A percentile compares a stretch with the other conserved stretches of the same genome.
These are phyloP conservation scores for Cercospora janseana DNA, from an alignment of 2,329 filamentous ascomycete genomes.

Conservation along the genomic window DNA sequence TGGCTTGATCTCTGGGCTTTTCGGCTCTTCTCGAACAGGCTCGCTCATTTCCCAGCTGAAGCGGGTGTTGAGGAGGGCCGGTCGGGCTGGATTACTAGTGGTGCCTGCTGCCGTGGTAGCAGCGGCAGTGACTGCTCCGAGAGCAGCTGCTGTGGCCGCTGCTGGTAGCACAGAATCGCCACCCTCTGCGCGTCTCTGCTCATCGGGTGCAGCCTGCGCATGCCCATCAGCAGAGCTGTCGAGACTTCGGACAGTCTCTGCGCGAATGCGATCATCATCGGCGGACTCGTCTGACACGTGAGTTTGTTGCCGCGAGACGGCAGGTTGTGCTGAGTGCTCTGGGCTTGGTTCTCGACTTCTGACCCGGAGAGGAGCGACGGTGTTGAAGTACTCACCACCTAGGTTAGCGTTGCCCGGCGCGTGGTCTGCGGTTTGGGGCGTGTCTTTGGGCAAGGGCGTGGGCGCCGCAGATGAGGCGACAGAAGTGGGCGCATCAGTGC, in stretches of 20 bases:
- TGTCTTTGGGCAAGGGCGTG: slow-evolving; percentile 46
- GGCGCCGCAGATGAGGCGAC: slow-evolving; percentile 38
- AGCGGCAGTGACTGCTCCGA: slow-evolving; percentile 9
- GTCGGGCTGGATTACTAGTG: slow-evolving; percentile 7
- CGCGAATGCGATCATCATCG: slow-evolving; percentile 64
- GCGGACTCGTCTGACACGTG: slow-evolving; percentile 25
- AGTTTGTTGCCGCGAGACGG: slow-evolving; percentile 7
- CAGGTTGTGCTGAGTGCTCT: slow-evolving; percentile 21
- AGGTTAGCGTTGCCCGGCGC: slow-evolving; percentile 17
- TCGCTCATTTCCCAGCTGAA: slow-evolving; percentile 41
- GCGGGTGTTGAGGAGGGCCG: slow-evolving; percentile 34
- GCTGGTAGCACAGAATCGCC: slow-evolving; percentile 33
- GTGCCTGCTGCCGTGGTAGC: slow-evolving; percentile 6
- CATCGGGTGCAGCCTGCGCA: slow-evolving; percentile 34
- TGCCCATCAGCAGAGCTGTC: slow-evolving; percentile 22
- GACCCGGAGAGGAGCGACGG: slow-evolving; percentile 24
- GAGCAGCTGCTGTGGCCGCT: slow-evolving; percentile 12
- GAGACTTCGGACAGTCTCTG: slow-evolving; percentile 72
- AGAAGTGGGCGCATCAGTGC: slow-evolving; percentile 24
- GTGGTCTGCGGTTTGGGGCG: slow-evolving; percentile 37
- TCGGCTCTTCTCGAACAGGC: slow-evolving; percentile 18
- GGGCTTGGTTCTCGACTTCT: slow-evolving; percentile 30
- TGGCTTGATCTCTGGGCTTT: slow-evolving; percentile 32
- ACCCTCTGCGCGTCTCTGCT: slow-evolving; percentile 24
- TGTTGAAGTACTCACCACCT: slow-evolving; percentile 23